Base-by-base conservation (phyloP, 2,329 filamentous ascomycete genomes). In the Apiospora malaysiana region DNA sequence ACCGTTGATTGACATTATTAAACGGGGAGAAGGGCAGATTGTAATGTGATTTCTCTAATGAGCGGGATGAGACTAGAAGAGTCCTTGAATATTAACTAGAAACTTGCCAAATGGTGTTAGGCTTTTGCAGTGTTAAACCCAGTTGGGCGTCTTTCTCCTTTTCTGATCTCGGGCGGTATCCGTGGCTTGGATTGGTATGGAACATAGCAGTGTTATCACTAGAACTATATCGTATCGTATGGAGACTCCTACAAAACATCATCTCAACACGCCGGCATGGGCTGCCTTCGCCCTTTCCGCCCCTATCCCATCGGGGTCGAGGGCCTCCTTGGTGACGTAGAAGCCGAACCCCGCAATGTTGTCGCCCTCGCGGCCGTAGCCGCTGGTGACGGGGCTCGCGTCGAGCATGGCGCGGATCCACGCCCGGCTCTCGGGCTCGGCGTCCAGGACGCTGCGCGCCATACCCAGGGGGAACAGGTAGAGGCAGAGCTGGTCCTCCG, bases 401-500 rank as follows among this genome's bases (percentile, higher is more conserved):
- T 73, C 73, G 10, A 75, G 67, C 73, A 74, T 73, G 18, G 42
- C 32, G 27, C 73, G 69, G 2, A 74, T 75, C 74, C 73, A 75
- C 12, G 49, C 46, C 45, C 56, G 70, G 5, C 45, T 70, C 5
- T 71, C 70, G 14, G 71, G 65, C 12, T 74, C 72, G 14, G 65
- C 10, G 63, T 71, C 71, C 14, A 75, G 66, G 9, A 72, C 72
- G 37, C 66, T 69, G n/a, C 73, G 71, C 40, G 73, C 73, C 72
- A 75, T 16, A 9, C 32, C 32, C 32, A 32, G 3, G 32, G 32
- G 32, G 32, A 32, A 32, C 32, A 32, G 32, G 32, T 32, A 32
- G 32, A 32, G 32, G 32, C 32, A 32, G 32, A 32, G 32, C 32
- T 32, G 32, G 32, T 32, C 32, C 32, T 32, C 32, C 3, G 32